Base-by-base conservation (phyloP, 371 early-diverging fungal genomes). In the Mortierella sp. region DNA sequence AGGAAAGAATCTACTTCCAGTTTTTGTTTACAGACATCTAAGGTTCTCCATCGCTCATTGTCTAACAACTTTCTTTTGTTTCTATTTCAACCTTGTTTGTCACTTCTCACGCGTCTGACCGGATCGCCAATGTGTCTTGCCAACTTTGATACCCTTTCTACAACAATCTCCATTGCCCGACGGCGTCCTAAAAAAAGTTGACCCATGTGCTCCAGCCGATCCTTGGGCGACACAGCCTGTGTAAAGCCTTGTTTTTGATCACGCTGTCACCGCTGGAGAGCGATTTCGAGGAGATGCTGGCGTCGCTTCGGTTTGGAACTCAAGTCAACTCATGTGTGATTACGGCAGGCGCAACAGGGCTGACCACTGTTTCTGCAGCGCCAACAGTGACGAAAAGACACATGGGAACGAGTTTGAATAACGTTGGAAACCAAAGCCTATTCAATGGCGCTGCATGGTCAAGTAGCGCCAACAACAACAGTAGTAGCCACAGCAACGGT, bases 161-260 rank as follows among this genome's bases (percentile, higher is more conserved):
- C 37, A 37, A 37, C 37, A 37, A 37, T 37, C 37, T 9, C 37
- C 37, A 37, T 9, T 37, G 9, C 37, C 9, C 37, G 37, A 37
- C 37, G 37, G 37, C 37, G 37, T 37, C 9, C 37, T 5, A 3
- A 37, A 26, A 26, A 58, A 37, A 37, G 48, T 75, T 98, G 46
- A 99, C 99, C 9, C 93, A 93, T 79, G 68, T 97, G 57, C 85
- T 99, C 60, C 94, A 97, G 81, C 89, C 93, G 70, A 93, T 93
- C 0, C 85, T 97, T 12, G 94, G 93, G 11, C 96, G 96, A 19
- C 97, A 97, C 72, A 93, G 94, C 67, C 37, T 9, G 9, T 93
- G 94, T 66, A 97, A 97, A 80, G 96, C 96, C 0, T 87, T 97
- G 18, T 99, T 99, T 98, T 95, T 99, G 90, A 97, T 98, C 25